phyloP scores from a whole-genome alignment of 2,329 filamentous ascomycete species.

The Rhexocercosporidium sp. region DNA sequence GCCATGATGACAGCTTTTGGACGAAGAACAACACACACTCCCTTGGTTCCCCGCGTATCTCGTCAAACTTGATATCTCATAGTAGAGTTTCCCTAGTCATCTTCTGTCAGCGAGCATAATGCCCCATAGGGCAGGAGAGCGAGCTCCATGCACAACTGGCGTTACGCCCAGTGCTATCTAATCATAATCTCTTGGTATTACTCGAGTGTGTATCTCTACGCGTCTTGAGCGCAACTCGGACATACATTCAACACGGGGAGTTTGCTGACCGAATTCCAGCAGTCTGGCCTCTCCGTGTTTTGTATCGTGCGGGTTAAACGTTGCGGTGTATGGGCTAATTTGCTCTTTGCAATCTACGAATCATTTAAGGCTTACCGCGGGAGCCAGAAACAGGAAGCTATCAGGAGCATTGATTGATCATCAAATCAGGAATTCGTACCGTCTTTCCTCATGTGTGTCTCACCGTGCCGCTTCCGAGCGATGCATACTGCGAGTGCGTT shows the following conservation, averaged over 20 bases:
- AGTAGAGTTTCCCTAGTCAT: slow-evolving; percentile 9
- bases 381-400: slow-evolving; percentile 14
- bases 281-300: slow-evolving; percentile 12
- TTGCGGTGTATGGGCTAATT: slow-evolving; percentile 8
- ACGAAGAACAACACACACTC: not conserved
- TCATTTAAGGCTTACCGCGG: slow-evolving; percentile 2
- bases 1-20: slow-evolving; percentile 5
- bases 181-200: slow-evolving; percentile 10
- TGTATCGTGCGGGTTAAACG: slow-evolving; percentile 8
- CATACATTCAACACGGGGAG: not conserved
- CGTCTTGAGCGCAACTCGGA: not conserved
- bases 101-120: not conserved
- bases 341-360: not conserved
- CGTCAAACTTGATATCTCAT: not conserved
- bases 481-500: slow-evolving; percentile 26
- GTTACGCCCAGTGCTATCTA: not conserved
- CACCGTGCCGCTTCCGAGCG: slow-evolving; percentile 15
- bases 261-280: slow-evolving; percentile 13
- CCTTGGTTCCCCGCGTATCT: slow-evolving; percentile 4
- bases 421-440: slow-evolving; percentile 19
- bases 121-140: slow-evolving; percentile 5
- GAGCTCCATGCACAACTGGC: slow-evolving; percentile 7
- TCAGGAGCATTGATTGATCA: slow-evolving; percentile 11
- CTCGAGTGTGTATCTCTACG: not conserved
- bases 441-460: slow-evolving; percentile 10